Percentiles rank a stretch among this genome's conserved stretches.
Evolutionary conservation across 306 rosid genomes (phyloP).

Genomic region (Spatholobus suberectus): DNA sequence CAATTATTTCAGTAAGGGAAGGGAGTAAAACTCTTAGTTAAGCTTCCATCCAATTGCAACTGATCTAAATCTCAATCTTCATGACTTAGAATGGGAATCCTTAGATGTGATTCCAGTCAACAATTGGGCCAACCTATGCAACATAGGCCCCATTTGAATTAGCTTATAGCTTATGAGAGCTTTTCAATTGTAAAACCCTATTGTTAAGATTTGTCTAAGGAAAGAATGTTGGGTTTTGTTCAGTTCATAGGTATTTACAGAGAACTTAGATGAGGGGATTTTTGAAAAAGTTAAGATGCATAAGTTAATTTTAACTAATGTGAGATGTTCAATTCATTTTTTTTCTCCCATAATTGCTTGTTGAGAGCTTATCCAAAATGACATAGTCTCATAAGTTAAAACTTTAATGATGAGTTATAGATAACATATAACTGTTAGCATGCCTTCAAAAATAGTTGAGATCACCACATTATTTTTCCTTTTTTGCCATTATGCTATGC

Average conservation of each 20-base stretch:
- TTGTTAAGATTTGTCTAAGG: background rate
- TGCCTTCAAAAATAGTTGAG: slow-evolving; percentile 10
- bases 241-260: background rate
- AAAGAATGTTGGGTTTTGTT: background rate
- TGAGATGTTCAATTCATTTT: background rate
- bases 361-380: background rate
- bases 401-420: slow-evolving; percentile 1
- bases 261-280: background rate
- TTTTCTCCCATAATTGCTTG: background rate
- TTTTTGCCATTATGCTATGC: slow-evolving; percentile 3
- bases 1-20: slow-evolving; percentile 16
- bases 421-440: slow-evolving; percentile 9
- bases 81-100: background rate
- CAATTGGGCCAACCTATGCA: background rate
- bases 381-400: slow-evolving; percentile 10
- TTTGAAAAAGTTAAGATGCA: background rate
- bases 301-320: background rate
- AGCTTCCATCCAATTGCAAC: slow-evolving; percentile 25
- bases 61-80: background rate
- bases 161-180: background rate
- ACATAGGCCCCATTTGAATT: background rate
- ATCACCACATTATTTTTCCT: background rate
- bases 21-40: slow-evolving; percentile 11
- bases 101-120: slow-evolving; percentile 18
- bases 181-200: background rate